These are phyloP conservation scores for Lodderomyces orthopsilosis DNA, from an alignment of 1,139 yeast genomes.

Conservation along the genomic window DNA sequence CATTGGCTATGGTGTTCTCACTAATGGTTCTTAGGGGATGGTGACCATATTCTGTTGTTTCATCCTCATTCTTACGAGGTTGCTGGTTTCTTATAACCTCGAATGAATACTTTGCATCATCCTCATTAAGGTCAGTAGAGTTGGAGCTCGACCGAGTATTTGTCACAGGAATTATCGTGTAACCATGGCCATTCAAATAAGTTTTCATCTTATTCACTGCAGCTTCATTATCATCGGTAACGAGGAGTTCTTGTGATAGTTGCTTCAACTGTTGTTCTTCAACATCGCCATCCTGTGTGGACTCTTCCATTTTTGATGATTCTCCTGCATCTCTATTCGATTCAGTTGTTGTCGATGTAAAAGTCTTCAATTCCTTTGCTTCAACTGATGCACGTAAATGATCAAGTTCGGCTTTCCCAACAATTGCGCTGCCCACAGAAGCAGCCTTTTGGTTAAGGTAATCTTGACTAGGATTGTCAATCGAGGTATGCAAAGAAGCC, in stretches of 20 bases:
- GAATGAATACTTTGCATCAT: slow-evolving; percentile 38
- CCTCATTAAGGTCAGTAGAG: slow-evolving; percentile 18
- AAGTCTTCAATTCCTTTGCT: slow-evolving; percentile 4
- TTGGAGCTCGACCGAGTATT: slow-evolving; percentile 12
- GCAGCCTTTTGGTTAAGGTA: slow-evolving; percentile 22
- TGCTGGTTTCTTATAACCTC: slow-evolving; percentile 33
- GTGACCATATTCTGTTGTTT: background rate
- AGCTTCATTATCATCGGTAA: slow-evolving; percentile 3
- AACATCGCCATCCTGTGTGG: background rate
- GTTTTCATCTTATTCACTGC: slow-evolving; percentile 4
- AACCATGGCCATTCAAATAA: slow-evolving; percentile 17
- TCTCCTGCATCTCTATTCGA: background rate
- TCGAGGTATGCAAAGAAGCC: slow-evolving; percentile 13
- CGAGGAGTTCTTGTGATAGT: background rate
- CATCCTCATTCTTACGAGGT: background rate
- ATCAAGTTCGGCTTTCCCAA: slow-evolving; percentile 12
- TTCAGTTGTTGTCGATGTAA: background rate
- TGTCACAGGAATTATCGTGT: slow-evolving; percentile 19
- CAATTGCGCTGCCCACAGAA: slow-evolving; percentile 13
- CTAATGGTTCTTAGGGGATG: background rate
- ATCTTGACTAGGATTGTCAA: slow-evolving; percentile 26
- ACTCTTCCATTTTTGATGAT: background rate
- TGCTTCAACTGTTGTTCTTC: background rate
- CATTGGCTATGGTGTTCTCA: background rate
- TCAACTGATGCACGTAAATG: slow-evolving; percentile 11